These are phyloP conservation scores for Aspergillus niger DNA, from an alignment of 2,329 filamentous ascomycete species.

Conservation along the genomic window DNA sequence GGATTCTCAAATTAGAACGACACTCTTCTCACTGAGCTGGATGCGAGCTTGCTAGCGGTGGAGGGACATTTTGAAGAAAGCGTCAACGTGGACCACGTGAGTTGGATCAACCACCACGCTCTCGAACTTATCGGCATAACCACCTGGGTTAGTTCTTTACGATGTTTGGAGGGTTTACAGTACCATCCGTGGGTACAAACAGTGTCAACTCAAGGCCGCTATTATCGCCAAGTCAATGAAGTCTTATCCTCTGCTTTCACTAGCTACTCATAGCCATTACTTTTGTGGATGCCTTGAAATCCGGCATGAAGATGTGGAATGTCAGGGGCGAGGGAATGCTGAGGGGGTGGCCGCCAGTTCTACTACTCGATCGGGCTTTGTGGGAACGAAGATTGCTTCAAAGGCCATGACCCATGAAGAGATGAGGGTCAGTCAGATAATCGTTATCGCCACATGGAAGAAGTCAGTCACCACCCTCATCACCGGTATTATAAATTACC, in stretches of 20 bases:
- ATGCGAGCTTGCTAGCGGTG: too few relatives aligned
- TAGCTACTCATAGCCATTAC: neutral
- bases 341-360: neutral
- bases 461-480: slow-evolving; percentile 10
- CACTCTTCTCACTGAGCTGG: too few relatives aligned
- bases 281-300: neutral
- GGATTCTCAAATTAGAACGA: too few relatives aligned
- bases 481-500: slow-evolving; percentile 3
- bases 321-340: neutral
- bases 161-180: slow-evolving; percentile 5
- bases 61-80: too few relatives aligned
- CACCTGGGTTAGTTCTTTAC: slow-evolving; percentile 10
- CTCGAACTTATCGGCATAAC: slow-evolving; percentile 20
- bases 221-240: neutral
- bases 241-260: neutral
- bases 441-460: slow-evolving; percentile 12
- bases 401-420: neutral
- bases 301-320: neutral
- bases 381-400: slow-evolving; percentile 3
- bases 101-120: slow-evolving; percentile 13
- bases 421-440: slow-evolving; percentile 9
- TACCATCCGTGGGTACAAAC: slow-evolving; percentile 12
- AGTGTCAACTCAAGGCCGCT: neutral
- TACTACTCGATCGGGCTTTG: neutral
- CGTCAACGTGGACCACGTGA: slow-evolving; percentile 7